phyloP scores from a whole-genome alignment of 179 eudicot genomes.

The Sideroxylon spinosum region DNA sequence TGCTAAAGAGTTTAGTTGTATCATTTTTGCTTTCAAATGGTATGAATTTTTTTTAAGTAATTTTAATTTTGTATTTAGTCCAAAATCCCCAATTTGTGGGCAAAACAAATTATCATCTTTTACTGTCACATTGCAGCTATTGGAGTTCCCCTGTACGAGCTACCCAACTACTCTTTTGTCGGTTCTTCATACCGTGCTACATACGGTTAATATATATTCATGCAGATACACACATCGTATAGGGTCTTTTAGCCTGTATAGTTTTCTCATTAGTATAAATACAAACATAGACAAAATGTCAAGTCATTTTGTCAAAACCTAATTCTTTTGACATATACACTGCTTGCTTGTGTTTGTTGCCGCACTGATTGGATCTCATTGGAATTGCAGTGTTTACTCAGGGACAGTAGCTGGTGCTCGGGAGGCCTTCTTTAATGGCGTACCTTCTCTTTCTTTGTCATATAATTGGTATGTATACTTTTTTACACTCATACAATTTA shows the following conservation, averaged over 20 bases:
- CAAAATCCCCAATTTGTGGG: neutral
- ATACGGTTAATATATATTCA: too few relatives aligned
- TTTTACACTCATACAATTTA: neutral
- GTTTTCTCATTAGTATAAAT: too few relatives aligned
- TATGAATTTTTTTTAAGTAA: neutral
- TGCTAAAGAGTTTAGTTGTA: neutral
- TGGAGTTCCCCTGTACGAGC: neutral
- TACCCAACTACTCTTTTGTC: neutral
- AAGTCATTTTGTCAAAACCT: too few relatives aligned
- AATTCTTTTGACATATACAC: too few relatives aligned
- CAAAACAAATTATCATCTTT: neutral
- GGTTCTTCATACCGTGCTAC: neutral
- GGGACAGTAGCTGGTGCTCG: constrained; percentile 99
- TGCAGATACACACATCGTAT: too few relatives aligned
- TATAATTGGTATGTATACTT: constrained; percentile 63
- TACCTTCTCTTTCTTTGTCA: constrained; percentile 77
- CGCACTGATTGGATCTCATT: constrained; percentile 13
- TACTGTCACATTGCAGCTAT: neutral
- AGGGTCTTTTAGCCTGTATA: too few relatives aligned
- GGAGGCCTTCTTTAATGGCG: constrained; percentile 66
- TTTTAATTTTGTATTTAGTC: neutral
- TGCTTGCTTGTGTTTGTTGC: neutral
- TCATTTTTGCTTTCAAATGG: neutral
- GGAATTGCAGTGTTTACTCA: constrained; percentile 66
- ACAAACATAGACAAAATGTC: too few relatives aligned